Base-by-base conservation (phyloP, 805 yeast genomes). In the Candida piceae region DNA sequence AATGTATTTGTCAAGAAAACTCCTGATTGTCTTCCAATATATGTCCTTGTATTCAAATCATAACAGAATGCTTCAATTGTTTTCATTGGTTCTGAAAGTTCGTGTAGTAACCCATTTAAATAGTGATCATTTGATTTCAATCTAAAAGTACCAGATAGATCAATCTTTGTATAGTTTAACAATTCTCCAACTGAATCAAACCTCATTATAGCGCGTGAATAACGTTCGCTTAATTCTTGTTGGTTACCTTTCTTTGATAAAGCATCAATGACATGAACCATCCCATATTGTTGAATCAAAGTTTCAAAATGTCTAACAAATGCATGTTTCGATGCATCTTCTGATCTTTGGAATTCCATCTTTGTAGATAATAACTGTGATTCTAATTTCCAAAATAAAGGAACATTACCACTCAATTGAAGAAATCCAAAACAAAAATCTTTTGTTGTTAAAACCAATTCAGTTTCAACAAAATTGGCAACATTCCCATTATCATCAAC, bases 401-500 rank as follows among this genome's bases (percentile, higher is more conserved):
- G 81, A 8, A 71, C 74, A 48, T 76, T 75, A 1, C 80, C 80
- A 34, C 76, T 51, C 4, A 73, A 49, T 17, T 72, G 58, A 6
- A 70, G 63, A 40, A 71, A 70, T 5, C 76, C 58, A 44, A 67
- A 64, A 45, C 70, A 63, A 39, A 52, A 66, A 31, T 50, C 59
- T 21, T 58, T 62, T 5, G 69, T 60, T 32, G 70, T 69, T 8
- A 74, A 49, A 7, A 74, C 61, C 12, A 74, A 50, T 51, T 76
- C 80, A 4, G 75, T 62, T 46, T 76, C 80, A 16, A 66, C 72
- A 47, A 62, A 74, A 46, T 74, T 73, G 3, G 78, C 63, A 11
- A 65, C 75, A 16, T 66, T 63, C 1, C 80, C 78, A 28, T 70
- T 70, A 42, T 76, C 80, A 49, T 76, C 81, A 47, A 74, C 64